Conservation (phyloP, 768 basidiomycete species). For the Termitomyces sp. region DNA sequence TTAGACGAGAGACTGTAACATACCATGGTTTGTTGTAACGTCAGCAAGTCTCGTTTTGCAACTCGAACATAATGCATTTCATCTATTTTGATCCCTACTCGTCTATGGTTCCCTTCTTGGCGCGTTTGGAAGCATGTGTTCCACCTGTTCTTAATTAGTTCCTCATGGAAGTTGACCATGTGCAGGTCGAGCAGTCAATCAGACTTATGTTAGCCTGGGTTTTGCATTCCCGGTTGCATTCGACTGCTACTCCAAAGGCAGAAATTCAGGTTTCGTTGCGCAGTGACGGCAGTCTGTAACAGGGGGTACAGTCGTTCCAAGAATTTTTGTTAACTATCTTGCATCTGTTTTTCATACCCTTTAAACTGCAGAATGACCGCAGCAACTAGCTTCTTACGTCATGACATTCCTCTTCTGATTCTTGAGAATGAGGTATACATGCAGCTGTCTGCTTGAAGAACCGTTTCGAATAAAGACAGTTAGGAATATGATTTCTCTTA, state of each 20-base stretch:
- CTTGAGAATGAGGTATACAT: constrained; percentile 37
- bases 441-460: constrained; percentile 21
- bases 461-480: constrained; percentile 12
- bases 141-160: not conserved
- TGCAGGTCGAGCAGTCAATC: not conserved
- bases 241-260: not conserved
- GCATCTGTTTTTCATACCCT: not conserved
- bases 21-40: not conserved
- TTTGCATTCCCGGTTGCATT: not conserved
- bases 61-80: not conserved
- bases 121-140: not conserved
- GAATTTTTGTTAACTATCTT: not conserved
- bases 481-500: not conserved
- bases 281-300: not conserved
- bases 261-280: not conserved
- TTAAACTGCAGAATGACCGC: not conserved
- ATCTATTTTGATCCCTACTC: not conserved
- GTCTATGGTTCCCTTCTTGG: not conserved
- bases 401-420: constrained; percentile 20
- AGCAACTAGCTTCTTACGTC: constrained; percentile 23
- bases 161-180: not conserved
- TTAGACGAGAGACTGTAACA: not conserved
- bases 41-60: not conserved
- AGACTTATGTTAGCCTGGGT: not conserved
- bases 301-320: not conserved